phyloP scores from a whole-genome alignment of 2,329 filamentous ascomycete species.

The Cyanodermella asteris region DNA sequence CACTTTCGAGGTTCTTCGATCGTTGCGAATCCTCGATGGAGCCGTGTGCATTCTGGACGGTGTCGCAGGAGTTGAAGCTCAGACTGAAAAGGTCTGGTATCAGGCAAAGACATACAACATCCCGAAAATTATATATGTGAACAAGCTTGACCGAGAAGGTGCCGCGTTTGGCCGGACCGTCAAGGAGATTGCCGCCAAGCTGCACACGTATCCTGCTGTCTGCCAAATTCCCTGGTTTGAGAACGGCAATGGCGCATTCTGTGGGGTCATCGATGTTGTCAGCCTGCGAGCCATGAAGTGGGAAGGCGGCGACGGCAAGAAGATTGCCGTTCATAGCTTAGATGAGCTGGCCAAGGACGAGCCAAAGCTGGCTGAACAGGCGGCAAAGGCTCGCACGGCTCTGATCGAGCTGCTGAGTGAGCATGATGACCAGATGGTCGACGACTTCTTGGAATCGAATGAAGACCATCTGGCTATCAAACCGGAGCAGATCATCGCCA shows the following conservation, averaged over 20 bases:
- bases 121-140: slow-evolving; percentile 60
- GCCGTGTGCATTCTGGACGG: slow-evolving; percentile 86
- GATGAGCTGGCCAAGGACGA: slow-evolving; percentile 30
- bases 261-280: slow-evolving; percentile 68
- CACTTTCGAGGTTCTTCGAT: slow-evolving; percentile 85
- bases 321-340: slow-evolving; percentile 33
- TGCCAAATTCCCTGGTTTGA: slow-evolving; percentile 95
- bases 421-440: slow-evolving; percentile 68
- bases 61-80: slow-evolving; percentile 84
- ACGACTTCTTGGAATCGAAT: slow-evolving; percentile 58
- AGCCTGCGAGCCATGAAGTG: slow-evolving; percentile 55
- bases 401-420: slow-evolving; percentile 73
- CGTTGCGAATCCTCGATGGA: slow-evolving; percentile 67
- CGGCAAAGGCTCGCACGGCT: slow-evolving; percentile 52
- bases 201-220: slow-evolving; percentile 69
- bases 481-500: slow-evolving; percentile 42
- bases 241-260: slow-evolving; percentile 46
- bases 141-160: slow-evolving; percentile 68
- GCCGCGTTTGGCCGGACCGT: slow-evolving; percentile 68
- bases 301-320: slow-evolving; percentile 43
- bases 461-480: slow-evolving; percentile 50
- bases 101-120: slow-evolving; percentile 74
- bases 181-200: slow-evolving; percentile 57
- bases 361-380: slow-evolving; percentile 35
- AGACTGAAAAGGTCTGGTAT: slow-evolving; percentile 89